Percentiles rank a stretch among this genome's conserved stretches.
Conservation (phyloP, 2,329 filamentous ascomycete species). For the Myrmaecium sp. region DNA sequence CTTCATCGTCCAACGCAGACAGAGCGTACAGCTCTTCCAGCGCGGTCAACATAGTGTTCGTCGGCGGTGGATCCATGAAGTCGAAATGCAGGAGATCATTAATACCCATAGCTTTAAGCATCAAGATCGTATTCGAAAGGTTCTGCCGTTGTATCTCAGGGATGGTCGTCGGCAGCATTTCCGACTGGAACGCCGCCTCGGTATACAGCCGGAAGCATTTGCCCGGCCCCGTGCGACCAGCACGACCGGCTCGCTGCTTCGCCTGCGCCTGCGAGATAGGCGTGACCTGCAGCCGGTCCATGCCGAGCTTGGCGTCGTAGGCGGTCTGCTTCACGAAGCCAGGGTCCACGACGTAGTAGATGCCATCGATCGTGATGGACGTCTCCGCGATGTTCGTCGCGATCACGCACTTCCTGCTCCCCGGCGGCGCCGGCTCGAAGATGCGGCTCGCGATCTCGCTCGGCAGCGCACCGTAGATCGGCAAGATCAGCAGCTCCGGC, state of each 20-base stretch:
- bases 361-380: slow-evolving; percentile 92
- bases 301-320: slow-evolving; percentile 91
- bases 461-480: slow-evolving; percentile 88
- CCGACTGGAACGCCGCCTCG: slow-evolving; percentile 84
- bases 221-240: slow-evolving; percentile 84
- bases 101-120: slow-evolving; percentile 98
- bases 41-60: slow-evolving; percentile 93
- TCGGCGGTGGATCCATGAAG: slow-evolving; percentile 96
- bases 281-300: slow-evolving; percentile 91
- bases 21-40: slow-evolving; percentile 89
- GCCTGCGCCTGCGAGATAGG: slow-evolving; percentile 95
- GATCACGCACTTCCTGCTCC: slow-evolving; percentile 84
- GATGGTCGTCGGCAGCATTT: slow-evolving; percentile 92
- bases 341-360: slow-evolving; percentile 93
- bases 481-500: slow-evolving; percentile 80
- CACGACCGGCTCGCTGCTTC: slow-evolving; percentile 82
- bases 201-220: slow-evolving; percentile 95
- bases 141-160: slow-evolving; percentile 96
- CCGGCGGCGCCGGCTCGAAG: slow-evolving; percentile 80
- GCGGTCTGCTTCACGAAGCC: slow-evolving; percentile 97
- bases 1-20: slow-evolving; percentile 86
- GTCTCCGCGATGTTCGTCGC: slow-evolving; percentile 98
- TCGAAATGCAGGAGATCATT: slow-evolving; percentile 95
- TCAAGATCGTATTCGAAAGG: slow-evolving; percentile 78
- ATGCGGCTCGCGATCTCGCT: slow-evolving; percentile 88